phyloP scores from a whole-genome alignment of 768 basidiomycete species.

The Phylloporus rhodoxanthus region DNA sequence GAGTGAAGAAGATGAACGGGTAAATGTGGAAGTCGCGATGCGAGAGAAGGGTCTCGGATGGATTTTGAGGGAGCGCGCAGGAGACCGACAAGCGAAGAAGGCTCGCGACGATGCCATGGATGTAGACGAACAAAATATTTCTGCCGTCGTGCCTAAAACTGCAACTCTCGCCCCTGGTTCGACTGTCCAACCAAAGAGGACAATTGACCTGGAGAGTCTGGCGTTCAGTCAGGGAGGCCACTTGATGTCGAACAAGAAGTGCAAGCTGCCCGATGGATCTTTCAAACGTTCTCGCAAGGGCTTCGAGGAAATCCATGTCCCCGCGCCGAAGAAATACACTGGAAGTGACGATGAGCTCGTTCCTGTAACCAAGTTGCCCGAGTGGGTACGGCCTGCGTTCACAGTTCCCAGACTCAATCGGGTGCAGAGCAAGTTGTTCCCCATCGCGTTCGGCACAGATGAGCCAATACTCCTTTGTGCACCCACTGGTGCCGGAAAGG shows the following conservation, averaged over 20 bases:
- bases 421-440: constrained; percentile 89
- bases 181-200: constrained; percentile 75
- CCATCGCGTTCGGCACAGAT: constrained; percentile 89
- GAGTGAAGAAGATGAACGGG: constrained; percentile 78
- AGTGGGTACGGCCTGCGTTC: constrained; percentile 87
- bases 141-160: constrained; percentile 59
- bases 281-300: constrained; percentile 97
- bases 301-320: constrained; percentile 96
- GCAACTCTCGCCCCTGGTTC: constrained; percentile 86
- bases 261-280: constrained; percentile 94
- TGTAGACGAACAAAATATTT: constrained; percentile 55
- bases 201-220: constrained; percentile 88
- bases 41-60: constrained; percentile 94
- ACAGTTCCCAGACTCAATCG: constrained; percentile 77
- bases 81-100: constrained; percentile 64
- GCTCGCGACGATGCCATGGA: constrained; percentile 64
- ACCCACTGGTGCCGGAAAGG: constrained; percentile 98
- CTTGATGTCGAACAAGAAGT: constrained; percentile 98
- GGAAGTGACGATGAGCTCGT: constrained; percentile 63
- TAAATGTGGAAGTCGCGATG: constrained; percentile 97
- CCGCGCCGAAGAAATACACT: constrained; percentile 78
- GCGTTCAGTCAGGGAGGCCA: constrained; percentile 96
- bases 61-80: constrained; percentile 85
- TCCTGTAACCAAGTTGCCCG: constrained; percentile 64
- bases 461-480: constrained; percentile 95